Evolutionary conservation across 352 stramenopile species (phyloP).

Genomic region (Pythium coloratum): DNA sequence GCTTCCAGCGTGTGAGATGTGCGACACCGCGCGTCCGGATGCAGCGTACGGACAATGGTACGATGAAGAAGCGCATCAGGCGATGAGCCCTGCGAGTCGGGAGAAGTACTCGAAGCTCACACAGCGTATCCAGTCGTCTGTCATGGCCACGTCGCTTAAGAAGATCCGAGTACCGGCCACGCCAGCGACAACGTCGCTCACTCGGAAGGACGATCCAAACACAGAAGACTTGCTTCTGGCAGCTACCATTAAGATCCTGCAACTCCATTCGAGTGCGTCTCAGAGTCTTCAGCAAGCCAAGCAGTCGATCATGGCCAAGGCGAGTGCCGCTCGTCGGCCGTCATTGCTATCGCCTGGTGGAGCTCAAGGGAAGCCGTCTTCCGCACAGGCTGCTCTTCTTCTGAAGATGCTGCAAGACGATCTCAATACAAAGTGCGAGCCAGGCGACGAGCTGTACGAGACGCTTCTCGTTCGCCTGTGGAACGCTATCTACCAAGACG

Average conservation of each 20-base stretch:
- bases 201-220: conserved; percentile 58
- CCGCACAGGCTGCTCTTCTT: conserved; percentile 37
- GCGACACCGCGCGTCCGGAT: conserved; percentile 44
- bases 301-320: conserved; percentile 35
- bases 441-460: conserved; percentile 67
- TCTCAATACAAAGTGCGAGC: conserved; percentile 60
- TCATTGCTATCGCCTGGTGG: neutral
- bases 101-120: conserved; percentile 34
- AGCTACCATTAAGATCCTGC: conserved; percentile 53
- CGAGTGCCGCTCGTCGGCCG: conserved; percentile 13
- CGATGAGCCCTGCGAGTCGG: neutral
- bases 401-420: conserved; percentile 59
- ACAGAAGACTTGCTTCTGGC: conserved; percentile 62
- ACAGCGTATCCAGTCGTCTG: conserved; percentile 26
- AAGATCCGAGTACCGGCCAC: conserved; percentile 46
- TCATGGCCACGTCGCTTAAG: conserved; percentile 43
- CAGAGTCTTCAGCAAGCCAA: conserved; percentile 38
- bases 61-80: conserved; percentile 18
- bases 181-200: conserved; percentile 45
- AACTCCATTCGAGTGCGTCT: conserved; percentile 40
- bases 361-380: conserved; percentile 25
- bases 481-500: conserved; percentile 53
- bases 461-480: conserved; percentile 59
- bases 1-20: conserved; percentile 71
- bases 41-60: conserved; percentile 18